These are phyloP conservation scores for Phytophthora lateralis DNA, from an alignment of 352 stramenopile species.

Conservation along the genomic window DNA sequence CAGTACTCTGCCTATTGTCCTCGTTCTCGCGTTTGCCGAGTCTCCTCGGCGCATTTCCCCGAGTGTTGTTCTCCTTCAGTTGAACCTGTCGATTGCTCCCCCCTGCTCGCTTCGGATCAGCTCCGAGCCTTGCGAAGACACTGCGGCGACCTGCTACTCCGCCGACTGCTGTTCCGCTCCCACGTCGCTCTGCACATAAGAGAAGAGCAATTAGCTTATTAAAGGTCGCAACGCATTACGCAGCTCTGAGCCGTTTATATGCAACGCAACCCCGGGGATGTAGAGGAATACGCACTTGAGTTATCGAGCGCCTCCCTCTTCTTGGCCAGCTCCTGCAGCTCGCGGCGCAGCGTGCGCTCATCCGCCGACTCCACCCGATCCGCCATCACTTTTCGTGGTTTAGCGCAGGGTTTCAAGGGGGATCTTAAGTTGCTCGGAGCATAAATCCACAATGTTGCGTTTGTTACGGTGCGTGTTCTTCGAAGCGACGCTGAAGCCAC, in stretches of 20 bases:
- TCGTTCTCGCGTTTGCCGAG: conserved; percentile 44
- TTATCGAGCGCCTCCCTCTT: conserved; percentile 54
- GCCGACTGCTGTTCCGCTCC: conserved; percentile 1
- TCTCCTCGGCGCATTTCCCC: conserved; percentile 29
- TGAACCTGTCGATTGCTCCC: conserved; percentile 26
- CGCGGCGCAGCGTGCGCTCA: conserved; percentile 58
- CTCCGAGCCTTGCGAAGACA: conserved; percentile 43
- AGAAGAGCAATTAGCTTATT: conserved; percentile 13
- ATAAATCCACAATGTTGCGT: conserved; percentile 4
- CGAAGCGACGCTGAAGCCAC: conserved; percentile 18
- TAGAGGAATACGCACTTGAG: conserved; percentile 25
- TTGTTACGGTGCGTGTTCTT: neutral
- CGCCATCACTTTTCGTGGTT: conserved; percentile 32
- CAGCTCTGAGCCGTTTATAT: neutral
- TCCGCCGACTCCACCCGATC: conserved; percentile 41
- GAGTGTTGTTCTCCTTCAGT: conserved; percentile 33
- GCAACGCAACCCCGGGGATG: neutral
- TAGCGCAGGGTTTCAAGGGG: conserved; percentile 17
- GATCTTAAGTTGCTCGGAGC: conserved; percentile 5
- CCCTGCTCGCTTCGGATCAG: conserved; percentile 28
- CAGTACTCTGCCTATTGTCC: conserved; percentile 14
- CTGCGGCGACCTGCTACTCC: conserved; percentile 18
- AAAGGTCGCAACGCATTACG: conserved; percentile 24
- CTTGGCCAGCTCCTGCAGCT: conserved; percentile 58
- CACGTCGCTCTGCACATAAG: conserved; percentile 29